Evolutionary conservation across 2,329 filamentous ascomycete species (phyloP).

Genomic region (Chalaropsis thielavioides): DNA sequence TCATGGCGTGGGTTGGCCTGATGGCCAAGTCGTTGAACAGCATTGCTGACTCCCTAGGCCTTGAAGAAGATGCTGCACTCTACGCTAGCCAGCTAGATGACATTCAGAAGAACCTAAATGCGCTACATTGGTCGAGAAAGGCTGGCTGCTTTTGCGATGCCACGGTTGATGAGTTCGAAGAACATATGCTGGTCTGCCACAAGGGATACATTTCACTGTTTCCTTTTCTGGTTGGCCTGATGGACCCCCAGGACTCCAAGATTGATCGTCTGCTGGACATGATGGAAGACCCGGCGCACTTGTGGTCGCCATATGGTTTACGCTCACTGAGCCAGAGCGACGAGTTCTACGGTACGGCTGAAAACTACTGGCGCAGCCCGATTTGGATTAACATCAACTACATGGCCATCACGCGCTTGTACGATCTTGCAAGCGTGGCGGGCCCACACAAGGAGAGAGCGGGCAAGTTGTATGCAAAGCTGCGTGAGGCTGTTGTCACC

Average conservation of each 20-base stretch:
- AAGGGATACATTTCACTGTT: slow-evolving; percentile 92
- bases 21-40: slow-evolving; percentile 77
- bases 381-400: slow-evolving; percentile 98
- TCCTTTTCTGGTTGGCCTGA: slow-evolving; percentile 73
- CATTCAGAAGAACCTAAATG: slow-evolving; percentile 74
- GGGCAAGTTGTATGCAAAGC: slow-evolving; percentile 54
- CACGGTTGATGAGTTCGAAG: slow-evolving; percentile 89
- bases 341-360: slow-evolving; percentile 70
- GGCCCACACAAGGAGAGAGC: slow-evolving; percentile 59
- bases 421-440: slow-evolving; percentile 29
- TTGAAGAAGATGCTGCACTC: slow-evolving; percentile 59
- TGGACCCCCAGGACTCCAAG: slow-evolving; percentile 58
- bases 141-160: slow-evolving; percentile 83
- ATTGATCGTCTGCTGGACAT: slow-evolving; percentile 63
- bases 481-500: slow-evolving; percentile 73
- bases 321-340: slow-evolving; percentile 76
- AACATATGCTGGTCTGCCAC: slow-evolving; percentile 79
- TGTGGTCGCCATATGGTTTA: slow-evolving; percentile 86
- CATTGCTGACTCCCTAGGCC: slow-evolving; percentile 61
- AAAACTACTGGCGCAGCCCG: slow-evolving; percentile 95
- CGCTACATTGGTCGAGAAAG: slow-evolving; percentile 80
- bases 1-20: slow-evolving; percentile 95
- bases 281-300: slow-evolving; percentile 62
- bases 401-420: slow-evolving; percentile 35
- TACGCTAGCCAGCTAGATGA: slow-evolving; percentile 59